Evolutionary conservation across 2,329 filamentous ascomycete genomes (phyloP).

Genomic region (Microcyclosporella mali): DNA sequence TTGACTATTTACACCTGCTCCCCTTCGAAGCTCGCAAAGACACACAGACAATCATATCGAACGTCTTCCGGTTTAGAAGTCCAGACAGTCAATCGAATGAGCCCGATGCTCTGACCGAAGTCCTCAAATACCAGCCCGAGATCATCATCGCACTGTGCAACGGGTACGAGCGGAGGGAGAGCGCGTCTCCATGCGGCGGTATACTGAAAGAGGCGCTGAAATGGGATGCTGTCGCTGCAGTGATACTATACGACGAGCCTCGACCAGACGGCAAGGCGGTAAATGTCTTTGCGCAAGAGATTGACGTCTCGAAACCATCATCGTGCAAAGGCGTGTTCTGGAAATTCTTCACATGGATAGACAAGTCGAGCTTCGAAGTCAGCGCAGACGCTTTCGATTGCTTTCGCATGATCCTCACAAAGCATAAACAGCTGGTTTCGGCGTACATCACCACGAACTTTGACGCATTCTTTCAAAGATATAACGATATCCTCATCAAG

Average conservation of each 20-base stretch:
- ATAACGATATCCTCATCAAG: constrained; percentile 81
- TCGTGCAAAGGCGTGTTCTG: constrained; percentile 85
- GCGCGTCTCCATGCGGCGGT: constrained; percentile 82
- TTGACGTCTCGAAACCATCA: constrained; percentile 69
- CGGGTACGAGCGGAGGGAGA: constrained; percentile 84
- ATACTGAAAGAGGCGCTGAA: constrained; percentile 86
- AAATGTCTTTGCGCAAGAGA: constrained; percentile 51
- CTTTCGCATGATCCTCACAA: constrained; percentile 88
- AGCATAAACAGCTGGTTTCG: constrained; percentile 85
- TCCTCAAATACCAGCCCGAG: constrained; percentile 78
- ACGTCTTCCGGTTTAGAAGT: constrained; percentile 84
- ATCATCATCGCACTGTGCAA: constrained; percentile 82
- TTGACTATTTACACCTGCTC: constrained; percentile 72
- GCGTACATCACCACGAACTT: constrained; percentile 86
- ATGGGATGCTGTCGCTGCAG: constrained; percentile 80
- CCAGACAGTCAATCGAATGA: constrained; percentile 63
- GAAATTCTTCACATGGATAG: constrained; percentile 96
- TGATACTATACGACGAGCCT: constrained; percentile 89
- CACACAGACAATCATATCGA: constrained; percentile 90
- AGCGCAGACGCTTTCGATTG: constrained; percentile 97
- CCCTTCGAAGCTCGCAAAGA: constrained; percentile 97
- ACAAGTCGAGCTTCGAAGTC: constrained; percentile 92
- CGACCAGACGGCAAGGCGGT: constrained; percentile 65
- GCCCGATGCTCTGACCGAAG: constrained; percentile 79
- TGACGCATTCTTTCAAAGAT: constrained; percentile 83